Percentiles rank a stretch among this genome's conserved stretches.
Evolutionary conservation across 2,329 filamentous ascomycete genomes (phyloP).

Genomic region (Dothideomycetidae sp.): DNA sequence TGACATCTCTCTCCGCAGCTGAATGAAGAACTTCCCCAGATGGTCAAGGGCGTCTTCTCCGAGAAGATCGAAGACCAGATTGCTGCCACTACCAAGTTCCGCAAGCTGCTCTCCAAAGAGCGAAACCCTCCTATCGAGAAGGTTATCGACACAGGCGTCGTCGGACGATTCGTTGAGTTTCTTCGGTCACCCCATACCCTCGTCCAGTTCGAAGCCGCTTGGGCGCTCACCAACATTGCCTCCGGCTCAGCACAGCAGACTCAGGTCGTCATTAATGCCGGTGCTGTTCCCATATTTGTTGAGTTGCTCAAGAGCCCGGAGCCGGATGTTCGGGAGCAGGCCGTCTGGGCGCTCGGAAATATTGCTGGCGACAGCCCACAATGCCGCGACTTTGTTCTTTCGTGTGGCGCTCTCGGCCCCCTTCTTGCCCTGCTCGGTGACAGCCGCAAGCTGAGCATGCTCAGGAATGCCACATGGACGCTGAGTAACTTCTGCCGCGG

Average conservation of each 20-base stretch:
- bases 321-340: constrained; percentile 94
- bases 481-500: constrained; percentile 99
- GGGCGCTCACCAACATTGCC: constrained; percentile 98
- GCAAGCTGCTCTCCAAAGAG: constrained; percentile 96
- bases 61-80: constrained; percentile 98
- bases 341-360: constrained; percentile 96
- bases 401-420: constrained; percentile 79
- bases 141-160: constrained; percentile 97
- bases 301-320: constrained; percentile 91
- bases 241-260: constrained; percentile 95
- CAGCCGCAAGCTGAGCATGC: constrained; percentile 98
- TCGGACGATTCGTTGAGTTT: constrained; percentile 95
- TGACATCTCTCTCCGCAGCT: constrained; percentile 48
- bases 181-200: constrained; percentile 93
- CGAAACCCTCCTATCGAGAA: constrained; percentile 98
- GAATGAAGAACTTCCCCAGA: constrained; percentile 93
- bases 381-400: constrained; percentile 92
- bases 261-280: constrained; percentile 96
- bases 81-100: constrained; percentile 92
- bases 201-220: constrained; percentile 97
- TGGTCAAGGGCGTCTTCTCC: constrained; percentile 96
- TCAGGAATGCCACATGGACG: constrained; percentile 96
- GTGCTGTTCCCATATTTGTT: constrained; percentile 95
- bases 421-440: constrained; percentile 82
- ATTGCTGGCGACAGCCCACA: constrained; percentile 97